Percentiles rank a stretch among this genome's conserved stretches.
These are phyloP conservation scores for Phytophthora hybrid DNA, from an alignment of 352 stramenopile species.

Conservation along the genomic window DNA sequence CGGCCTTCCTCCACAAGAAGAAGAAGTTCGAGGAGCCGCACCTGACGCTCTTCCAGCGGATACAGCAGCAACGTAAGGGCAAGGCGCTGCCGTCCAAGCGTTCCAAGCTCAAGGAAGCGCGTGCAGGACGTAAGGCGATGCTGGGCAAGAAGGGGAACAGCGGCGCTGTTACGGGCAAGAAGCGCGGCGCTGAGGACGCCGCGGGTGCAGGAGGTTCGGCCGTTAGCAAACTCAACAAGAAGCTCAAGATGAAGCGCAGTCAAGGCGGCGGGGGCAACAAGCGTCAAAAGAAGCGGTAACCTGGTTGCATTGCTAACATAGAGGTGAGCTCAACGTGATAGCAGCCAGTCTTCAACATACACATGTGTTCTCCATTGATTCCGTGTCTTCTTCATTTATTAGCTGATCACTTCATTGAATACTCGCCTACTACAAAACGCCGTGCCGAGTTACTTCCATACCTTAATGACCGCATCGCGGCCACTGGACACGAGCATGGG, in stretches of 20 bases:
- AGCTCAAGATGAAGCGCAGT: slow-evolving; percentile 50
- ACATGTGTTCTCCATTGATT: slow-evolving; percentile 18
- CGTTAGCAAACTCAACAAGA: slow-evolving; percentile 43
- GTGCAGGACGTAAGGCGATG: slow-evolving; percentile 75
- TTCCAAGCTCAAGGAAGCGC: slow-evolving; percentile 84
- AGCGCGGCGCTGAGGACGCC: slow-evolving; percentile 39
- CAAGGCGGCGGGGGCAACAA: slow-evolving; percentile 38
- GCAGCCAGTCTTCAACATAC: not conserved
- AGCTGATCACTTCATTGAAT: slow-evolving; percentile 33
- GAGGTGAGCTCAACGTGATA: not conserved
- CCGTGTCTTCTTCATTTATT: slow-evolving; percentile 25
- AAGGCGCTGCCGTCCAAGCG: slow-evolving; percentile 85
- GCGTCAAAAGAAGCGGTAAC: slow-evolving; percentile 53
- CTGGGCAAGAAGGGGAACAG: slow-evolving; percentile 54
- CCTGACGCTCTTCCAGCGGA: slow-evolving; percentile 88
- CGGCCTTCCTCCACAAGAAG: slow-evolving; percentile 44
- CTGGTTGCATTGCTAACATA: not conserved
- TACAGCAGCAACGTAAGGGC: slow-evolving; percentile 86
- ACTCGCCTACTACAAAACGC: slow-evolving; percentile 11
- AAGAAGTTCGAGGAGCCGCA: slow-evolving; percentile 67
- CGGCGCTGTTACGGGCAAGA: slow-evolving; percentile 36
- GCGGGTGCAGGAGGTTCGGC: slow-evolving; percentile 26
- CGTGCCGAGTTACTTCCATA: slow-evolving; percentile 88
- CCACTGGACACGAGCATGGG: slow-evolving; percentile 94
- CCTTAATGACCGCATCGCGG: slow-evolving; percentile 96